Conservation (phyloP, 2,329 filamentous ascomycete genomes). For the Pseudocercospora musae region DNA sequence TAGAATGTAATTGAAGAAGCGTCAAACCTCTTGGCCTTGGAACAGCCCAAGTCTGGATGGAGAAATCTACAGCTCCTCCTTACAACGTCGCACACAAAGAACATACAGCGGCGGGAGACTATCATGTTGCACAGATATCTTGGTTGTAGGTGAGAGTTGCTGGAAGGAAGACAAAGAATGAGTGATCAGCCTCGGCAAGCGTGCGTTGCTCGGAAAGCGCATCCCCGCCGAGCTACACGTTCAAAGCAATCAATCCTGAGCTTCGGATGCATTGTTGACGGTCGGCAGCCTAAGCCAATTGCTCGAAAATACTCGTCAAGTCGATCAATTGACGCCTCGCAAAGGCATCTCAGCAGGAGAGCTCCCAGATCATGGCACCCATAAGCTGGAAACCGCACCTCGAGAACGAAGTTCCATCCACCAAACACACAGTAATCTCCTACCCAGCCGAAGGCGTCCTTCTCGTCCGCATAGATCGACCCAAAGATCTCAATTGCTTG, state of each 20-base stretch:
- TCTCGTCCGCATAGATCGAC: slow-evolving; percentile 35
- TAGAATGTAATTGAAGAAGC: not conserved
- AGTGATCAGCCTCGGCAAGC: not conserved
- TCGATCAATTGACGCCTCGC: no score
- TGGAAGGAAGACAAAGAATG: not conserved
- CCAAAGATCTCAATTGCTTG: slow-evolving; percentile 37
- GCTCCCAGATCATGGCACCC: slow-evolving; percentile 11
- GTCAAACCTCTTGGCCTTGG: not conserved
- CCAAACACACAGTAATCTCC: slow-evolving; percentile 31
- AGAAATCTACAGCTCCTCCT: not conserved
- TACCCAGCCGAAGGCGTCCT: slow-evolving; percentile 34
- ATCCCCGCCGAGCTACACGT: not conserved
- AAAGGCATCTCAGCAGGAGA: not conserved
- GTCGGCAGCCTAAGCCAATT: no score
- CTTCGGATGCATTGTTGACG: not conserved
- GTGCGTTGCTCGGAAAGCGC: not conserved
- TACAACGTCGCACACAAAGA: not conserved
- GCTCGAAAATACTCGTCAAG: no score
- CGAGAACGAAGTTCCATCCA: slow-evolving; percentile 20
- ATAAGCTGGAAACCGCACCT: slow-evolving; percentile 25
- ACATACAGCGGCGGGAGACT: not conserved
- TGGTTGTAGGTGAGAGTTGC: not conserved
- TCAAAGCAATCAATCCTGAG: not conserved
- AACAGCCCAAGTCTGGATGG: not conserved
- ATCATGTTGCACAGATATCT: not conserved